Base-by-base conservation (phyloP, 345 rosid species). In the Raphanus raphanistrum region DNA sequence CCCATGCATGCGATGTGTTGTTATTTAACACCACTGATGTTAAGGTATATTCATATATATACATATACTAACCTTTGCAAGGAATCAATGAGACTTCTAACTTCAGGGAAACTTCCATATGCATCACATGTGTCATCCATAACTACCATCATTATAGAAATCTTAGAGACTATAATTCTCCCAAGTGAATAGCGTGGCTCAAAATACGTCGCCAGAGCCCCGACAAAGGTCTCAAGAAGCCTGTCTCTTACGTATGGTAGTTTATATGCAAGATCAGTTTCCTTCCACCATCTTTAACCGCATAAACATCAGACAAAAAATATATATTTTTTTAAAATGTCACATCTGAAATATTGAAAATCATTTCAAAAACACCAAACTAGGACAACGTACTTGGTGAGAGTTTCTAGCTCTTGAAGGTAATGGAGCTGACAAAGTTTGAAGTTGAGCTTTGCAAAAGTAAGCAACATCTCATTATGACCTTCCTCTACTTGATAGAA, bases 141-240 rank as follows among this genome's bases (percentile, higher is more conserved):
- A 70, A 35, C 25, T 1, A 11, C 11, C 2, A 32, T 3, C 52
- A 13, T 32, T 52, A 52, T 16, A 10, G 58, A 52, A 13, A 58
- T 0, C 8, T 70, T 70, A 70, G 32, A 1, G 26, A 36, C 32
- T 55, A 55, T 4, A 26, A 70, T 32, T 58, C 74, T 70, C 11
- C 64, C 74, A 57, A 35, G 21, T 8, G 65, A 70, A 70, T 54
- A 70, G 11, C 21, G 65, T 70, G 74, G 65, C 74, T 70, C 65
- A 54, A 57, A 58, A n/a, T 54, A 70, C 1, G 41, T 0, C 13
- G 52, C 21, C 3, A 33, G 1, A 1, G 7, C 29, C 21, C 6
- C 50, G 4, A 10, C 2, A 16, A 10, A 35, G 33, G 3, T 2
- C 74, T 70, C 73, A 5, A 70, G 48, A 32, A 70, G 28, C 7